These are phyloP conservation scores for Suhomyces prunicola DNA, from an alignment of 805 yeast genomes.

Conservation along the genomic window DNA sequence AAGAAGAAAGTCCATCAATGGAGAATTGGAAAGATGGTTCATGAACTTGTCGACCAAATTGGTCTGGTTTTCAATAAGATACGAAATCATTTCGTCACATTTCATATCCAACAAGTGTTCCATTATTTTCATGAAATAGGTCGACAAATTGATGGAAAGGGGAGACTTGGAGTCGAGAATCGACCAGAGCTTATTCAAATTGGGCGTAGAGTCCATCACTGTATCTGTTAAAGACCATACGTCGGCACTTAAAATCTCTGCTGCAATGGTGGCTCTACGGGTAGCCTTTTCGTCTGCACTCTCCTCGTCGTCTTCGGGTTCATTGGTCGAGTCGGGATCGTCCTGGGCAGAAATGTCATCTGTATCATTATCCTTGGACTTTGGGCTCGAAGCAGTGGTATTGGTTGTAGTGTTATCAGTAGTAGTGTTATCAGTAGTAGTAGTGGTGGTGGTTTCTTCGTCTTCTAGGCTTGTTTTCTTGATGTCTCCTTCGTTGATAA, in stretches of 20 bases:
- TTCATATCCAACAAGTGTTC: conserved; percentile 56
- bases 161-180: conserved; percentile 67
- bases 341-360: neutral
- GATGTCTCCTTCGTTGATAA: conserved; percentile 28
- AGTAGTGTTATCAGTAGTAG: too few relatives aligned
- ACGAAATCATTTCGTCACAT: conserved; percentile 46
- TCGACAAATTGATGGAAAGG: conserved; percentile 71
- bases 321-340: conserved; percentile 11
- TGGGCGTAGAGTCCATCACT: conserved; percentile 67
- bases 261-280: conserved; percentile 51
- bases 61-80: conserved; percentile 42
- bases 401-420: too few relatives aligned
- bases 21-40: conserved; percentile 44
- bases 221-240: conserved; percentile 93
- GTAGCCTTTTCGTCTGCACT: conserved; percentile 31
- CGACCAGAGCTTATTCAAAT: conserved; percentile 74
- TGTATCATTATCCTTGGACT: conserved; percentile 1
- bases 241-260: conserved; percentile 87
- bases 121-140: conserved; percentile 87
- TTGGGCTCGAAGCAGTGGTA: neutral
- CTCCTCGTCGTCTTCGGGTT: conserved; percentile 21
- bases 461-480: neutral
- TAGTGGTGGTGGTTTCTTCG: too few relatives aligned
- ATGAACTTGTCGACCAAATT: conserved; percentile 39
- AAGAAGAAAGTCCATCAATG: conserved; percentile 44